Evolutionary conservation across 2,329 filamentous ascomycete species (phyloP), one percentile per base, ranked within the genome.

Genomic region (Penicillium sp.): DNA sequence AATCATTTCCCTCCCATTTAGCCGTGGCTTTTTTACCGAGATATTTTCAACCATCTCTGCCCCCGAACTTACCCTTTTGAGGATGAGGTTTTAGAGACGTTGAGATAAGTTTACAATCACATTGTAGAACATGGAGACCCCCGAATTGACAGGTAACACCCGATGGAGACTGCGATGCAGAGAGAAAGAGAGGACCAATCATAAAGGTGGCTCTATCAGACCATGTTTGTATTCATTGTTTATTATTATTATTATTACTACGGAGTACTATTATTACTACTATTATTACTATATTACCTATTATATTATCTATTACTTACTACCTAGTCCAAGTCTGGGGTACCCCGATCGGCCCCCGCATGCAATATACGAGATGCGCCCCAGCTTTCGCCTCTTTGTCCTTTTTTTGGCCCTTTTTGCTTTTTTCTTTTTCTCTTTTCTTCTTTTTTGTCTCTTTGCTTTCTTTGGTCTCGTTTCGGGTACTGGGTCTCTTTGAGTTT

Each of bases 361-460:
- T 54, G 33, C 13, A 47, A 47, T 54, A 54, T 48, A 48, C 51
- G 51, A 43, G 51, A 33, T 54, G 42, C 51, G 51, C 42, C 51
- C 49, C 41, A 57, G 54, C 54, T 56, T 41, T 31, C 13, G 41
- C 49, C 35, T 57, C 49, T 53, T 49, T 55, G 45, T 57, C 13
- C 21, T 37, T 52, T 35, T 37, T 23, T 50, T 4, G 19, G 12
- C 17, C 3, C 8, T 33, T 42, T 42, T 41, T 15, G n/a, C n/a
- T 33, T 21, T 33, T 41, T 15, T 41, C 25, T 33, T 15, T 13
- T 31, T 7, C 25, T 33, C 12, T 13, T 31, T n/a, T 37, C 19
- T 33, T 25, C 10, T 38, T 25, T 41, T 13, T 13, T 12, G 12
- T 47, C 4, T 31, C 10, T n/a, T 19, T 27, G 1, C 6, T 41